Conservation (phyloP, 495 filamentous ascomycete species). For the Talaromyces nanjingensis region DNA sequence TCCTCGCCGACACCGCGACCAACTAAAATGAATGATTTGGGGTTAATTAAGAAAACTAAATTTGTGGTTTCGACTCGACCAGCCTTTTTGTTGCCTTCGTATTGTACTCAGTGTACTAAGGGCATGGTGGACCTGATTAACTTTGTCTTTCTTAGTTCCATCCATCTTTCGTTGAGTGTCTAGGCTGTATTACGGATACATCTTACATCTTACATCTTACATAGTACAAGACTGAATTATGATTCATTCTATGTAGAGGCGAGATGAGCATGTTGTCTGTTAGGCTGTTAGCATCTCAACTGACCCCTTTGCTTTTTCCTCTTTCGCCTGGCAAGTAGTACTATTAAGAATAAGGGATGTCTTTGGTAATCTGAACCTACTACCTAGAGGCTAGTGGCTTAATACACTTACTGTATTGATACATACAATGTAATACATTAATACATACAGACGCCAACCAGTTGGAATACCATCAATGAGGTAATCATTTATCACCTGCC, state of each 20-base stretch:
- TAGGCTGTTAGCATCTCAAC: not conserved
- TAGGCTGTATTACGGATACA: not conserved
- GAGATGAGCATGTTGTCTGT: not conserved
- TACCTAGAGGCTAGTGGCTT: not conserved
- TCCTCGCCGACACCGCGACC: not conserved
- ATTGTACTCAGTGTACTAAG: not conserved
- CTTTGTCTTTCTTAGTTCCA: not conserved
- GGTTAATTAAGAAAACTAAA: not conserved
- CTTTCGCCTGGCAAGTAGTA: not conserved
- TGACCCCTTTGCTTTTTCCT: not conserved
- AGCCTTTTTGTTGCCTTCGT: not conserved
- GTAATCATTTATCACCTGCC: not conserved
- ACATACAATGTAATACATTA: not conserved
- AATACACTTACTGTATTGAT: not conserved
- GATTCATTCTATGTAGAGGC: not conserved
- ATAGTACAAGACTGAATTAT: not conserved
- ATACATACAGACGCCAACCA: not conserved
- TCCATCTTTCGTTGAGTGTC: not conserved
- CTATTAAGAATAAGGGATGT: not conserved
- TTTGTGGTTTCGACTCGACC: not conserved
- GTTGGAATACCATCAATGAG: not conserved
- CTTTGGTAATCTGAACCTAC: not conserved
- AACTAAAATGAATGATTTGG: not conserved
- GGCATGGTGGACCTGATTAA: not conserved
- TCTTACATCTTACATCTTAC: not conserved